Conservation (phyloP, 2,329 filamentous ascomycete species). For the Epichloe amarillans region DNA sequence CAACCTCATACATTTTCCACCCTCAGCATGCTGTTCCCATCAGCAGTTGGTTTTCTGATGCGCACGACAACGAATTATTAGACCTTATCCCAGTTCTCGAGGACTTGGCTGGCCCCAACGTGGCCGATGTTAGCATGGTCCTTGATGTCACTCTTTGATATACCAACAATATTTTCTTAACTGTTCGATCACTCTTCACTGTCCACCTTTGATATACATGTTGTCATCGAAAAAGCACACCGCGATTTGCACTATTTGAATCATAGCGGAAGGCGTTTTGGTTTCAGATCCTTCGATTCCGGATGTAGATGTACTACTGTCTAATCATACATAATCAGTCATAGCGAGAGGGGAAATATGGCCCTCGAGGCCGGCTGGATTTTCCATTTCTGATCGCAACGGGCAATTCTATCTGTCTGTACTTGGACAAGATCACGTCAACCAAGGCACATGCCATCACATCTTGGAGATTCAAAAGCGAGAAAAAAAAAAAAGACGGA, state of each 20-base stretch:
- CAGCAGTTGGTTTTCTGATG: slow-evolving; percentile 99
- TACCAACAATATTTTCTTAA: slow-evolving; percentile 16
- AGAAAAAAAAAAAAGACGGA: slow-evolving; percentile 14
- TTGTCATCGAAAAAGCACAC: slow-evolving; percentile 18
- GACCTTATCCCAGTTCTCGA: slow-evolving; percentile 97
- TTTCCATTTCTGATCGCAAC: slow-evolving; percentile 4
- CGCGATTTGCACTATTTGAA: slow-evolving; percentile 24
- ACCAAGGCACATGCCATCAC: slow-evolving; percentile 17
- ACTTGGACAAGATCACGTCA: slow-evolving; percentile 8
- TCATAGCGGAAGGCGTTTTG: slow-evolving; percentile 47
- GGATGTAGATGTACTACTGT: slow-evolving; percentile 37
- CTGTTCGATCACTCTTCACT: slow-evolving; percentile 15
- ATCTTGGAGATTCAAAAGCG: slow-evolving; percentile 20
- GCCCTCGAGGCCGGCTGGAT: slow-evolving; percentile 1
- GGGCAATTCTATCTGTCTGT: slow-evolving; percentile 6
- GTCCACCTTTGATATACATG: slow-evolving; percentile 17
- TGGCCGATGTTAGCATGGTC: slow-evolving; percentile 92
- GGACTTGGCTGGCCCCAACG: slow-evolving; percentile 78
- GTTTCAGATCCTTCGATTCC: slow-evolving; percentile 33
- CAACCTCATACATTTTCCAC: slow-evolving; percentile 98
- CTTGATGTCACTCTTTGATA: slow-evolving; percentile 73
- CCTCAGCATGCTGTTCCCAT: slow-evolving; percentile 97
- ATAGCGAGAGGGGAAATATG: slow-evolving; percentile 1
- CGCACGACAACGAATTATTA: slow-evolving; percentile 95
- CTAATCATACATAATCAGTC: slow-evolving; percentile 36